Percentiles rank a stretch among this genome's conserved stretches.
phyloP scores from a whole-genome alignment of 208 protist species.

The Balamuthia mandrillaris region DNA sequence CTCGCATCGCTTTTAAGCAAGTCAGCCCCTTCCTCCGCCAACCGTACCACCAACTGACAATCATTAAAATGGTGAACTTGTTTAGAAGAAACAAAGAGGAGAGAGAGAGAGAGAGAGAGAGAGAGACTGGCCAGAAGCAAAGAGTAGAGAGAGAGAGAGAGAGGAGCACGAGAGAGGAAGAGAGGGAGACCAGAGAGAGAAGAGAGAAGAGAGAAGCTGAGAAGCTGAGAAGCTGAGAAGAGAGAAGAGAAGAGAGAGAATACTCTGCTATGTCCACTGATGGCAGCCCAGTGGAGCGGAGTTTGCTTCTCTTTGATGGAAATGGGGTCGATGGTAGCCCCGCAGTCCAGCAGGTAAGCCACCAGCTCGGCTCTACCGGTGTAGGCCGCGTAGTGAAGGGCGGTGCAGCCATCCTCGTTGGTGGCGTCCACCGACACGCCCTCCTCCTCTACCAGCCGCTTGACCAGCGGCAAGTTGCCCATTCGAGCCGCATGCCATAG shows the following conservation, averaged over 20 bases:
- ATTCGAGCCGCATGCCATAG: not conserved
- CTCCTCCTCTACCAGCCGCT: not conserved
- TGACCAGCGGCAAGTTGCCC: not conserved
- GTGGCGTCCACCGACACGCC: not conserved
- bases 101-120: too few relatives aligned
- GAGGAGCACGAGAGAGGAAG: too few relatives aligned
- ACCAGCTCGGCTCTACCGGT: not conserved
- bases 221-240: not conserved
- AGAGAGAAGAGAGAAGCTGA: too few relatives aligned
- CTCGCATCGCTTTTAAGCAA: not conserved
- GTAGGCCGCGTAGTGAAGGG: conserved; percentile 7
- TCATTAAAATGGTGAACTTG: too few relatives aligned
- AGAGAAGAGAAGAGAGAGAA: not conserved
- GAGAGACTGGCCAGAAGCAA: too few relatives aligned
- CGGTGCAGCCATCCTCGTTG: not conserved
- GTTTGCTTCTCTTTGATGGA: not conserved
- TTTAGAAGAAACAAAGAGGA: too few relatives aligned
- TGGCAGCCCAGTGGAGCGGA: conserved; percentile 4
- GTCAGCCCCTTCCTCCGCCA: not conserved
- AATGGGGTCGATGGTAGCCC: not conserved
- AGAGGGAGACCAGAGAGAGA: too few relatives aligned
- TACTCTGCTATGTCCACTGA: not conserved
- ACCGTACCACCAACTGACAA: too few relatives aligned
- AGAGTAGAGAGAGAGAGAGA: too few relatives aligned
- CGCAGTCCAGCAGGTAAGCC: not conserved